Base-by-base conservation (phyloP, 2,329 filamentous ascomycete genomes). In the Fonsecaea erecta region DNA sequence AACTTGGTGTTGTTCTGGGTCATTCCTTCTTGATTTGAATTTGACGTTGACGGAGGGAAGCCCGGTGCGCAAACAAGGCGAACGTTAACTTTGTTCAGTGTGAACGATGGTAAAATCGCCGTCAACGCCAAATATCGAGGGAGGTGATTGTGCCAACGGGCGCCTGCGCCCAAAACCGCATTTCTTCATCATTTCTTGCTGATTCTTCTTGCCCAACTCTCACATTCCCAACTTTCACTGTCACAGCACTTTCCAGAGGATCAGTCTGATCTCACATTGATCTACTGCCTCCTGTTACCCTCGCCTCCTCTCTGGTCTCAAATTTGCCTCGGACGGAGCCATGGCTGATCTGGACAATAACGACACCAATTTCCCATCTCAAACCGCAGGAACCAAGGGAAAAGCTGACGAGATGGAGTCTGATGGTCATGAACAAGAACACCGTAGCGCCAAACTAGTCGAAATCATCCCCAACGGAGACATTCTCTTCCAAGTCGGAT, bases 401-500 rank as follows among this genome's bases (percentile, higher is more conserved):
- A 59, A 26, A 1, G 56, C 26, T 12, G 12, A 51, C 14, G 40
- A n/a, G 12, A 35, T 59, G 26, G 28, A 35, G 6, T 24, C 56
- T 3, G 28, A 32, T 3, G 43, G n/a, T 8, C n/a, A 48, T 16
- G 14, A 1, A 35, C 4, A 35, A 32, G 37, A 51, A 35, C 5
- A 30, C 3, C 35, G 34, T n/a, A 28, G 3, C 9, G 24, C 24
- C 16, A 11, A 40, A 34, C 32, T 43, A 6, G 34, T 57, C 12
- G 16, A 57, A 18, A 9, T 46, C 11, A 6, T 46, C 16, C 9
- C 26, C 11, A 18, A 26, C 28, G 57, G 43, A 1, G 57, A 52
- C 37, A 26, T 51, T 11, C 21, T 48, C 32, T 26, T 56, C 60
- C 48, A n/a, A 14, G 52, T 37, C 4, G 60, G 37, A 16, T 51